A percentile compares a stretch with the other conserved stretches of the same genome.
Conservation (phyloP, 176 grass and related monocot genomes). For the Oryza glaberrima region DNA sequence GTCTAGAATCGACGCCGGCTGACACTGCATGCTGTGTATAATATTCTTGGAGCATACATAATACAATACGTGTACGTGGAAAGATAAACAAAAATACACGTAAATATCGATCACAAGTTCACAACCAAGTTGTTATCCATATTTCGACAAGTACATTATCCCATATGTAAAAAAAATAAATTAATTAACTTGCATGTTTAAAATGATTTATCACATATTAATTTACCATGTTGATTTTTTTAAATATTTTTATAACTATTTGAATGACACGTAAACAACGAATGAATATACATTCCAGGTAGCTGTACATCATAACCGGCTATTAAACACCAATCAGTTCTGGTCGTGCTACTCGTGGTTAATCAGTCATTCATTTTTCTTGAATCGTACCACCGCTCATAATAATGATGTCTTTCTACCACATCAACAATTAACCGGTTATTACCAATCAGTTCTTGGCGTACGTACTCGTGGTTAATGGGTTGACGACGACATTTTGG, state of each 20-base stretch:
- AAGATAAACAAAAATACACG: neutral
- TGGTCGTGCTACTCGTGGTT: neutral
- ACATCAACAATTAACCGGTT: too few relatives aligned
- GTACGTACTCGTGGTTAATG: neutral
- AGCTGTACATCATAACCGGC: neutral
- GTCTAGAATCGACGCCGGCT: conserved; percentile 21
- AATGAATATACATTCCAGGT: too few relatives aligned
- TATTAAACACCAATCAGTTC: too few relatives aligned
- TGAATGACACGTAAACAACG: too few relatives aligned
- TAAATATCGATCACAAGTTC: neutral
- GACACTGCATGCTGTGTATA: neutral
- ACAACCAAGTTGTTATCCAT: neutral
- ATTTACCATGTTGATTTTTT: too few relatives aligned
- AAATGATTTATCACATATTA: too few relatives aligned
- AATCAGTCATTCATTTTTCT: neutral
- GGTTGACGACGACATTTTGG: neutral
- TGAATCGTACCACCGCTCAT: too few relatives aligned
- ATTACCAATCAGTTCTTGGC: too few relatives aligned
- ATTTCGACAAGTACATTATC: neutral
- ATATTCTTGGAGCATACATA: neutral
- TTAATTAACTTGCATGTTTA: too few relatives aligned
- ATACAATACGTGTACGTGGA: neutral
- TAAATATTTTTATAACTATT: too few relatives aligned
- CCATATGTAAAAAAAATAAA: neutral
- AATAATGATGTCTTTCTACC: too few relatives aligned